Conservation (phyloP, 805 yeast genomes). For the Metschnikowia corniflorae region DNA sequence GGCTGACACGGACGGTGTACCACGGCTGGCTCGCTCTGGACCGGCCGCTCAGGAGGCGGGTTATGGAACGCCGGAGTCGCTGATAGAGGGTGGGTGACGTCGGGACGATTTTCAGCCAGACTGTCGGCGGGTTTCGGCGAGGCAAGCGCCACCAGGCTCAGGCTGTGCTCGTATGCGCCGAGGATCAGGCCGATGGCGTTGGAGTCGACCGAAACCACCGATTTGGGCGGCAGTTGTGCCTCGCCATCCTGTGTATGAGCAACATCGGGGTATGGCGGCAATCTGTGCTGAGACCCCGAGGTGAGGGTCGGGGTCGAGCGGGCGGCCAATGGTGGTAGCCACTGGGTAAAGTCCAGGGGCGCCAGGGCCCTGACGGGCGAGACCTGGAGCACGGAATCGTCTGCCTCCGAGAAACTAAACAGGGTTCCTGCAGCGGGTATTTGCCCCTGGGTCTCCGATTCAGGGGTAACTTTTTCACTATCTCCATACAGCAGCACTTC, state of each 20-base stretch:
- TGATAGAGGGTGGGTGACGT: neutral
- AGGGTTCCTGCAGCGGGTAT: neutral
- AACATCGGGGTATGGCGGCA: neutral
- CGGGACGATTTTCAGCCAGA: neutral
- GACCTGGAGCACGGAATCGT: conserved; percentile 22
- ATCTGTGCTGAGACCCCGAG: neutral
- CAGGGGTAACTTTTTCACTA: neutral
- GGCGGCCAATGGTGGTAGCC: no score
- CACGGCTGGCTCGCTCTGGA: neutral
- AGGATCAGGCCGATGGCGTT: conserved; percentile 28
- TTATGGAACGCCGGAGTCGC: conserved; percentile 8
- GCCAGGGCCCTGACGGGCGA: conserved; percentile 12
- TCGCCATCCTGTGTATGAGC: no score
- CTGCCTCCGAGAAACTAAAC: conserved; percentile 27
- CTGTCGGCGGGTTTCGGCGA: conserved; percentile 1
- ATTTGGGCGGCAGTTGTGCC: conserved; percentile 21
- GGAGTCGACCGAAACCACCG: conserved; percentile 21
- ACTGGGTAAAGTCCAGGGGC: no score
- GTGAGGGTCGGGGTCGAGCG: no score
- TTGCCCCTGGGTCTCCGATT: neutral
- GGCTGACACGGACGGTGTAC: neutral
- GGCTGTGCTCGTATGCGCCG: conserved; percentile 28
- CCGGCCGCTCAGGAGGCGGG: neutral
- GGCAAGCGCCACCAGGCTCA: conserved; percentile 19
- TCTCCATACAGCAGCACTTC: neutral